These are phyloP conservation scores for Globisporangium cylindrosporum DNA, from an alignment of 352 stramenopile species.

Conservation along the genomic window DNA sequence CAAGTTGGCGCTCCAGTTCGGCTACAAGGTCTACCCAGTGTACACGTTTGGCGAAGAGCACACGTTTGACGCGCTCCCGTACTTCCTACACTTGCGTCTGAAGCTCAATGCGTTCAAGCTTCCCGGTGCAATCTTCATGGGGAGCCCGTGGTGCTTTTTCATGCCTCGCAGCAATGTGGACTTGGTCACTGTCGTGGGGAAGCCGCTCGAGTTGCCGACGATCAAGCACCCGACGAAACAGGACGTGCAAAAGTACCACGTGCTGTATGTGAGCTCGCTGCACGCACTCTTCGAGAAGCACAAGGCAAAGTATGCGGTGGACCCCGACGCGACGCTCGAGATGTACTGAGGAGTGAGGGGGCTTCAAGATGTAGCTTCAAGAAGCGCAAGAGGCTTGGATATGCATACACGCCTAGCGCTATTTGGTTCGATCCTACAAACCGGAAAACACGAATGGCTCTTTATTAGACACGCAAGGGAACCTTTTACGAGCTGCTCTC, in stretches of 20 bases:
- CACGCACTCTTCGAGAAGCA: slow-evolving; percentile 85
- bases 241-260: slow-evolving; percentile 87
- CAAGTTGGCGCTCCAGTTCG: slow-evolving; percentile 89
- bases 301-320: slow-evolving; percentile 71
- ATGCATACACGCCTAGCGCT: too few species aligned
- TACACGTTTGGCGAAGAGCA: slow-evolving; percentile 93
- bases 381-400: too few species aligned
- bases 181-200: slow-evolving; percentile 88
- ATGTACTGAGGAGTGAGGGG: slow-evolving; percentile 29
- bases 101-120: slow-evolving; percentile 84
- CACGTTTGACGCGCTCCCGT: slow-evolving; percentile 85
- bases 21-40: slow-evolving; percentile 85
- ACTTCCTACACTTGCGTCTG: slow-evolving; percentile 74
- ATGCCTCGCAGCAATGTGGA: slow-evolving; percentile 75
- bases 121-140: slow-evolving; percentile 78
- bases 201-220: slow-evolving; percentile 79
- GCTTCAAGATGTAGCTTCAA: too few species aligned
- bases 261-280: slow-evolving; percentile 81
- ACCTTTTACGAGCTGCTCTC: neutral
- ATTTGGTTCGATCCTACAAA: neutral
- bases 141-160: slow-evolving; percentile 69
- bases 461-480: neutral
- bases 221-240: slow-evolving; percentile 85
- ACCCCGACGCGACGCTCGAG: slow-evolving; percentile 54
- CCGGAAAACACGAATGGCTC: neutral